phyloP scores from a whole-genome alignment of 176 grass and related monocot species.

The Panicum miliaceum region DNA sequence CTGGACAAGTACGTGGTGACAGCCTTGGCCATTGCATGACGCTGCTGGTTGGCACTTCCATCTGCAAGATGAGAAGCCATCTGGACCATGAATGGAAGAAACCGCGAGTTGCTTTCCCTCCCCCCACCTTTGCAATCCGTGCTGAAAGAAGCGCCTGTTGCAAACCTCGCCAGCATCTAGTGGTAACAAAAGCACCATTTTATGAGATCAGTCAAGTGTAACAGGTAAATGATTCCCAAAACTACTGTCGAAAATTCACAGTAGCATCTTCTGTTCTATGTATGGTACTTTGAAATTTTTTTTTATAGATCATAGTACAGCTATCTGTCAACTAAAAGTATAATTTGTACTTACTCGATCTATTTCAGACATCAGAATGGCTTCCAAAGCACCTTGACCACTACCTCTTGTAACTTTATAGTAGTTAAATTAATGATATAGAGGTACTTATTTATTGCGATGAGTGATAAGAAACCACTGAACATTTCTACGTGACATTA shows the following conservation, averaged over 20 bases:
- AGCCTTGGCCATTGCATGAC: conserved; percentile 69
- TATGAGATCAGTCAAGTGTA: conserved; percentile 21
- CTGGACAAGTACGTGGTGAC: conserved; percentile 65
- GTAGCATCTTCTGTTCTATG: background rate
- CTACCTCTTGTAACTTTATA: background rate
- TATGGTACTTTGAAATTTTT: background rate
- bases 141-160: conserved; percentile 85
- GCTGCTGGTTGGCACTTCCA: conserved; percentile 71
- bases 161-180: conserved; percentile 97
- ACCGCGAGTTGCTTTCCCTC: conserved; percentile 89
- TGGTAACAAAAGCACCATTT: conserved; percentile 32
- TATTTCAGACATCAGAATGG: background rate
- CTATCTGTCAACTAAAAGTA: background rate
- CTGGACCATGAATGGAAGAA: conserved; percentile 96
- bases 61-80: conserved; percentile 87
- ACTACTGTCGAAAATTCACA: background rate
- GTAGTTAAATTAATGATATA: background rate
- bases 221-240: conserved; percentile 35
- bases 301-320: background rate
- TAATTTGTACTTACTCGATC: background rate
- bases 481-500: background rate
- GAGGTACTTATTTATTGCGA: background rate
- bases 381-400: background rate
- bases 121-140: conserved; percentile 91
- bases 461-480: background rate